phyloP scores from a whole-genome alignment of 208 protist genomes.

The Trypanosoma caninum region DNA sequence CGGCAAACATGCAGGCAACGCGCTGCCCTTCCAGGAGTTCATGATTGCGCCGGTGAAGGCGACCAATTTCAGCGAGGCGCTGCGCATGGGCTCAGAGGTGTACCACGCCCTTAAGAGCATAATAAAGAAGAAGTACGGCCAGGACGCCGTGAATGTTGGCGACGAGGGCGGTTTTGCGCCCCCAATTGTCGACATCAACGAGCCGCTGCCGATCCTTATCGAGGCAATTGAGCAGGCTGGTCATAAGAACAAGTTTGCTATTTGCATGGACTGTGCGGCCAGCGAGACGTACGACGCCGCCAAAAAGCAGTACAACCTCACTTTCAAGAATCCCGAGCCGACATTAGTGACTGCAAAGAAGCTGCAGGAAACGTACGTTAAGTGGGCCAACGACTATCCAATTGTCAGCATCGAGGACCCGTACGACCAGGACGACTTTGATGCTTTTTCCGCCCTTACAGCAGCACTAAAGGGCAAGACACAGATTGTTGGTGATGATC shows the following conservation, averaged over 20 bases:
- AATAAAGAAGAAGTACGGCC: conserved; percentile 96
- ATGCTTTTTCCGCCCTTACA: conserved; percentile 87
- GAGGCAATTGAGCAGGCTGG: conserved; percentile 96
- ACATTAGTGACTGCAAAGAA: conserved; percentile 71
- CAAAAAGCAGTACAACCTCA: conserved; percentile 95
- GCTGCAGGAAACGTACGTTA: conserved; percentile 91
- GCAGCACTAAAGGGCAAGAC: conserved; percentile 55
- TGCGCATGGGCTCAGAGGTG: conserved; percentile 97
- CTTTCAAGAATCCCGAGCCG: conserved; percentile 94
- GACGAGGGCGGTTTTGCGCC: conserved; percentile 99
- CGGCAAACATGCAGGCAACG: conserved; percentile 98
- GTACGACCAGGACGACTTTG: conserved; percentile 98
- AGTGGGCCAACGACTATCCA: conserved; percentile 91
- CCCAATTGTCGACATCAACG: conserved; percentile 93
- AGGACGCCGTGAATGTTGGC: conserved; percentile 94
- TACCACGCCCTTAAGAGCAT: conserved; percentile 98
- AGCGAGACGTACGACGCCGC: conserved; percentile 97
- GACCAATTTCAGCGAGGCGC: conserved; percentile 92
- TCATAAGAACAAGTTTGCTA: conserved; percentile 94
- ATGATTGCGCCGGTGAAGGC: conserved; percentile 98
- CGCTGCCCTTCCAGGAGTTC: conserved; percentile 96
- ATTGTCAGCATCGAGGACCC: conserved; percentile 99
- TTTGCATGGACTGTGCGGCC: conserved; percentile 99
- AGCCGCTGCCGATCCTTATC: conserved; percentile 96
- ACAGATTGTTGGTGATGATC: conserved; percentile 99